Evolutionary conservation across 768 basidiomycete genomes (phyloP).

Genomic region (Sistotremastrum niveocremeum): DNA sequence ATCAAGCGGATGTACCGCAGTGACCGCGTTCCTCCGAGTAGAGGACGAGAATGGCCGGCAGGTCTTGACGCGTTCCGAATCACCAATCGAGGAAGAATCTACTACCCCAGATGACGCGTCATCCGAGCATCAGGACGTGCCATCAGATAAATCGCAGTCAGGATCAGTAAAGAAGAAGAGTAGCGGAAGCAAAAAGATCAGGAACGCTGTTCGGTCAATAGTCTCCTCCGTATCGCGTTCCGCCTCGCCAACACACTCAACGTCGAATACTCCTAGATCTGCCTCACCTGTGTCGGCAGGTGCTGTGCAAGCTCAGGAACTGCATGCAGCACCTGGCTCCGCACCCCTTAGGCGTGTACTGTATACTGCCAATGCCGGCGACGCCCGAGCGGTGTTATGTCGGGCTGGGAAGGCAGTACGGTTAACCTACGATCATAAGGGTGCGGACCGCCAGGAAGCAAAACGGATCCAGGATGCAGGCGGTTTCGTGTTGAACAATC

Average conservation of each 20-base stretch:
- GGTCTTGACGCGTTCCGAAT: constrained; percentile 31
- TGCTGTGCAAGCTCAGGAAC: no score
- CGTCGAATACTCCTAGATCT: not conserved
- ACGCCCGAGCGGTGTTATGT: constrained; percentile 88
- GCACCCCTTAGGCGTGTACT: constrained; percentile 54
- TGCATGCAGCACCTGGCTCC: constrained; percentile 14
- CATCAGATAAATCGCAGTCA: no score
- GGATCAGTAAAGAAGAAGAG: constrained; percentile 27
- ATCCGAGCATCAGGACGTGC: not conserved
- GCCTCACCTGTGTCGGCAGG: no score
- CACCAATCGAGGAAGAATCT: constrained; percentile 22
- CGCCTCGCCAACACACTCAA: constrained; percentile 2
- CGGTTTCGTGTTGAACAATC: constrained; percentile 96
- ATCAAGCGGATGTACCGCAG: constrained; percentile 93
- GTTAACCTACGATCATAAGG: constrained; percentile 97
- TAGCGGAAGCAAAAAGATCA: constrained; percentile 35
- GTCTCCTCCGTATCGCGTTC: constrained; percentile 14
- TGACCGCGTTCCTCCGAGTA: constrained; percentile 86
- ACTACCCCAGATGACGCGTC: constrained; percentile 17
- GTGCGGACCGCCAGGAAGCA: constrained; percentile 91
- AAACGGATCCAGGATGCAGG: constrained; percentile 97
- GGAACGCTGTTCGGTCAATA: constrained; percentile 38
- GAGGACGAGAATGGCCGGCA: constrained; percentile 72
- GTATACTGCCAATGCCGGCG: constrained; percentile 94
- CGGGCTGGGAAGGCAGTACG: constrained; percentile 83